A percentile compares a stretch with the other conserved stretches of the same genome.
These are phyloP conservation scores for Yamadazyma diospyri DNA, from an alignment of 1,139 yeast species.

Conservation along the genomic window DNA sequence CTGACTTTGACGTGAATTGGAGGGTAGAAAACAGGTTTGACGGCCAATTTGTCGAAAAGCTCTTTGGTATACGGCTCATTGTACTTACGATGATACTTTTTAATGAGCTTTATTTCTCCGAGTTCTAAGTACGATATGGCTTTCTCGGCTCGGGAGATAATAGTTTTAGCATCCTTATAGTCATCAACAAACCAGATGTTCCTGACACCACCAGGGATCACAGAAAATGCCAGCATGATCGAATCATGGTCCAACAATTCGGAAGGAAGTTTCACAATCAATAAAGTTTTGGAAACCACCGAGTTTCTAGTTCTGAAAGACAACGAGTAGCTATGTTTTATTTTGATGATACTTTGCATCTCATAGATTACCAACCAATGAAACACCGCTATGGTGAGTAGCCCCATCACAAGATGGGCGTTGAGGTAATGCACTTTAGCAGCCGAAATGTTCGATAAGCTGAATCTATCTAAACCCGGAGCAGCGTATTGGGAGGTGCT, in stretches of 20 bases:
- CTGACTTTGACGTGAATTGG: slow-evolving; percentile 22
- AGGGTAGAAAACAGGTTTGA: slow-evolving; percentile 28
- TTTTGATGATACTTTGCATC: slow-evolving; percentile 42
- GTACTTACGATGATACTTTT: slow-evolving; percentile 13
- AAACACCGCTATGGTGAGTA: slow-evolving; percentile 49
- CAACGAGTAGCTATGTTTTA: slow-evolving; percentile 37
- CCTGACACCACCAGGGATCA: slow-evolving; percentile 45
- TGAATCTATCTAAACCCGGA: slow-evolving; percentile 54
- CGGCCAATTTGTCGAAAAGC: slow-evolving; percentile 2
- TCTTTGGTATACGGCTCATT: slow-evolving; percentile 7
- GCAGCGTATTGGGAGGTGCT: slow-evolving; percentile 27
- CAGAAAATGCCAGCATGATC: slow-evolving; percentile 24
- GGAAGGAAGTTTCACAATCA: slow-evolving; percentile 48
- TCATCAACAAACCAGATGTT: slow-evolving; percentile 52
- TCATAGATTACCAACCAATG: slow-evolving; percentile 53
- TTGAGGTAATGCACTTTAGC: slow-evolving; percentile 42
- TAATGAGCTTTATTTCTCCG: slow-evolving; percentile 19
- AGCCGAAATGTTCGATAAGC: slow-evolving; percentile 58
- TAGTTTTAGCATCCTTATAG: slow-evolving; percentile 28
- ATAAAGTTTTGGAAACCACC: slow-evolving; percentile 36
- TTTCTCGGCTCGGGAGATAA: slow-evolving; percentile 22
- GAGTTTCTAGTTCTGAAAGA: slow-evolving; percentile 23
- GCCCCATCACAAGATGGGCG: slow-evolving; percentile 52
- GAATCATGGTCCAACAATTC: slow-evolving; percentile 24
- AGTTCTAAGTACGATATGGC: slow-evolving; percentile 41